Conservation (phyloP, 768 basidiomycete species). For the Terana coerulea region DNA sequence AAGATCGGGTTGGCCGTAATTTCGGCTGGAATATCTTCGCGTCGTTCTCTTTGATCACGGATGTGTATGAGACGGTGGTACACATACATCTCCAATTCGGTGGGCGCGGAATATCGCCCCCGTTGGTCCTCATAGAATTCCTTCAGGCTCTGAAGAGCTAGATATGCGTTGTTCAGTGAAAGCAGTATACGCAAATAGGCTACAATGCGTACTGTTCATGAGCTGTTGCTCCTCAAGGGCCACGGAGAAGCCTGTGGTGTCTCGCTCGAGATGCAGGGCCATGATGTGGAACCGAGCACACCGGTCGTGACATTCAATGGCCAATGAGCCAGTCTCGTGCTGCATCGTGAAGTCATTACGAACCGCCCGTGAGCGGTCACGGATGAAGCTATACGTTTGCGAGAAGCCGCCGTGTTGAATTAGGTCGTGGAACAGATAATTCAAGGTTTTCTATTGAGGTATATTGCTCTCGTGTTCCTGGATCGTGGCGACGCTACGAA, state of each 20-base stretch:
- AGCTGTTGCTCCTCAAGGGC: slow-evolving; percentile 84
- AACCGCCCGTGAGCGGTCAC: slow-evolving; percentile 88
- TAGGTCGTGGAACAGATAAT: slow-evolving; percentile 89
- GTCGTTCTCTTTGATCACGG: slow-evolving; percentile 75
- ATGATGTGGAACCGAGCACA: slow-evolving; percentile 94
- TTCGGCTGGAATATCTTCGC: slow-evolving; percentile 63
- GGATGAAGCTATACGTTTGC: slow-evolving; percentile 76
- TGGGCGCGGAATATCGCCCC: slow-evolving; percentile 61
- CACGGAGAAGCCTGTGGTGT: slow-evolving; percentile 53
- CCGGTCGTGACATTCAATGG: slow-evolving; percentile 89
- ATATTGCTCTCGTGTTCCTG: background rate
- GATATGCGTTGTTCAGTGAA: background rate
- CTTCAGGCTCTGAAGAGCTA: slow-evolving; percentile 88
- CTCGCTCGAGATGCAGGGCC: slow-evolving; percentile 64
- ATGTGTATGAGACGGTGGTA: slow-evolving; percentile 93
- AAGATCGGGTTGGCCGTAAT: slow-evolving; percentile 75
- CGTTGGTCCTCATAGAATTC: slow-evolving; percentile 89
- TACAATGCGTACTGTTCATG: slow-evolving; percentile 71
- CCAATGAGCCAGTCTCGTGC: slow-evolving; percentile 66
- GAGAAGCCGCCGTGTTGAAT: slow-evolving; percentile 67
- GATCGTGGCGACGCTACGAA: slow-evolving; percentile 2
- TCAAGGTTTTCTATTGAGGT: slow-evolving; percentile 66
- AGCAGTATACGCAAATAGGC: slow-evolving; percentile 1
- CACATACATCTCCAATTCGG: slow-evolving; percentile 93
- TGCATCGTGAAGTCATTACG: slow-evolving; percentile 96